Evolutionary conservation across 306 rosid species (phyloP).

Genomic region (Prunus padus): DNA sequence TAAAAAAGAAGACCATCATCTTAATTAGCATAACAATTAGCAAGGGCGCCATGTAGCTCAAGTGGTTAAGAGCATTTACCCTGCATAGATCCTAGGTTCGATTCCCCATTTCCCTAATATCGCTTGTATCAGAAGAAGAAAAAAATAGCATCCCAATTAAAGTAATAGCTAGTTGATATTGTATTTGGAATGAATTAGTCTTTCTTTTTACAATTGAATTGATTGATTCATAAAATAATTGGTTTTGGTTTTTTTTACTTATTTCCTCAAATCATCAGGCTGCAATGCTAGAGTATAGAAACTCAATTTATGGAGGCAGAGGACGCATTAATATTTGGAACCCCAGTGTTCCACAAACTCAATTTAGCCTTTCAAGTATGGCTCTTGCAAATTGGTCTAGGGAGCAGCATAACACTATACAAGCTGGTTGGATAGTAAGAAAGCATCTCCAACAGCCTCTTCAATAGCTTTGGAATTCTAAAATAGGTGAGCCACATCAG

Average conservation of each 20-base stretch:
- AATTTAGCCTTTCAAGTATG: conserved; percentile 22
- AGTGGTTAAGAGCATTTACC: too few relatives aligned
- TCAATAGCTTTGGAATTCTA: too few relatives aligned
- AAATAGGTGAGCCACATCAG: too few relatives aligned
- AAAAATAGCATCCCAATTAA: background rate
- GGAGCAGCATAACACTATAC: conserved; percentile 1
- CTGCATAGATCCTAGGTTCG: too few relatives aligned
- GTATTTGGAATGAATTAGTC: background rate
- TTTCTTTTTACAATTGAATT: background rate
- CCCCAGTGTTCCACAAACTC: conserved; percentile 6
- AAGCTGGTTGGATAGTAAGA: conserved; percentile 29
- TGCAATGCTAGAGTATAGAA: conserved; percentile 4
- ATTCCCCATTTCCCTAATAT: too few relatives aligned
- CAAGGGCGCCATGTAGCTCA: too few relatives aligned
- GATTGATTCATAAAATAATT: background rate
- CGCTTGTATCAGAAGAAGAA: too few relatives aligned
- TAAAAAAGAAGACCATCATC: background rate
- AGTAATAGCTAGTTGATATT: background rate
- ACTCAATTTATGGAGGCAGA: conserved; percentile 9
- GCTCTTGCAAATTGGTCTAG: conserved; percentile 4
- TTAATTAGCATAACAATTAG: too few relatives aligned
- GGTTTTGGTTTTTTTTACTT: background rate
- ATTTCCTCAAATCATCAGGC: conserved; percentile 2
- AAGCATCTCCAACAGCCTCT: too few relatives aligned
- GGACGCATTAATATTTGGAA: conserved; percentile 22